These are phyloP conservation scores for Colletotrichum kahawae DNA, from an alignment of 2,329 filamentous ascomycete species.

Conservation along the genomic window DNA sequence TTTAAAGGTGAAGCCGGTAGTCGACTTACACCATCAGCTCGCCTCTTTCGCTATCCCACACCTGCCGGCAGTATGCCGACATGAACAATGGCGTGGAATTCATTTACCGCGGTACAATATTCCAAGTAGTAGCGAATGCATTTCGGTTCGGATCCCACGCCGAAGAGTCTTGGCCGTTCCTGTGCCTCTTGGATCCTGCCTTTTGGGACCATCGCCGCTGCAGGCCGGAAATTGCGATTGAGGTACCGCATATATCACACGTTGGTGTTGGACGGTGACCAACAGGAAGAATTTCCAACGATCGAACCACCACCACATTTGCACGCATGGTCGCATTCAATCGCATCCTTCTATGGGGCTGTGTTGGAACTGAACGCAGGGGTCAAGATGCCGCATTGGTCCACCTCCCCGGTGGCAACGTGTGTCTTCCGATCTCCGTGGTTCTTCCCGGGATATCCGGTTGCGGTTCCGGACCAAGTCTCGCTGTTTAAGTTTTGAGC, in stretches of 20 bases:
- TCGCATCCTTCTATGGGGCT: neutral
- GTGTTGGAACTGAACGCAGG: neutral
- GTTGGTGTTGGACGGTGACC: neutral
- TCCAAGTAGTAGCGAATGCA: neutral
- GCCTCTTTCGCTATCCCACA: neutral
- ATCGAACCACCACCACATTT: neutral
- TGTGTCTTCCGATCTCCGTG: neutral
- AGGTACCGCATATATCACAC: neutral
- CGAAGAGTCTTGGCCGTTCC: neutral
- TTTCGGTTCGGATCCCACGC: neutral
- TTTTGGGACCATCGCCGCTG: neutral
- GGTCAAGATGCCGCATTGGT: neutral
- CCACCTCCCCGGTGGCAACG: neutral
- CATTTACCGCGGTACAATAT: neutral
- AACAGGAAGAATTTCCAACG: neutral
- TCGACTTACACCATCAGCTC: neutral
- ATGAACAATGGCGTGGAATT: neutral
- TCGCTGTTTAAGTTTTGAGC: neutral
- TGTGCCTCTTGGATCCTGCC: neutral
- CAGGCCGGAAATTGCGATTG: neutral
- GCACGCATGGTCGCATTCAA: neutral
- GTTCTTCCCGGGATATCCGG: neutral
- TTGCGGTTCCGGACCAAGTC: neutral
- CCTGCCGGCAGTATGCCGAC: neutral
- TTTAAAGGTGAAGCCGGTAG: neutral